Evolutionary conservation across 192 early-diverging fungal genomes (phyloP), one percentile per base, ranked within the genome.

Genomic region (Oehlia diaphana): DNA sequence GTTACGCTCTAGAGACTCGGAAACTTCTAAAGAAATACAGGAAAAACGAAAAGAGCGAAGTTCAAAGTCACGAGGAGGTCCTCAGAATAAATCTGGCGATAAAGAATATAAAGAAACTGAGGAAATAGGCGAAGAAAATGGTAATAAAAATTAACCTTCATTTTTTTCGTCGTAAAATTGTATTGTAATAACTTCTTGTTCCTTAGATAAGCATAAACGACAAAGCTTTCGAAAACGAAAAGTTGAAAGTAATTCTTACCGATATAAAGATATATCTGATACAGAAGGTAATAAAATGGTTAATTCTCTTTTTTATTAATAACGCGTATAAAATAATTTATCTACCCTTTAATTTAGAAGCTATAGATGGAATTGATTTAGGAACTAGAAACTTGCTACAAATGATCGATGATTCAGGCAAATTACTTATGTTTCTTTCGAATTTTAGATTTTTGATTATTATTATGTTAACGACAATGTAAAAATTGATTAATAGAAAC

Each of bases 321-420:
- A 58, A 58, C 16, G 53, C 53, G 53, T 21, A 58, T 19, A 31
- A 31, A 31, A 31, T 58, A 19, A 58, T 19, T 58, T 58, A 19
- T 16, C 50, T 53, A 5, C 13, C 3, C n/a, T 37, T 9, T 2
- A n/a, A 35, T 31, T 69, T 39, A 19, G 67, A 31, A 31, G 2
- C 31, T 0, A 21, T 4, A 31, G 72, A 74, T 74, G 72, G n/a
- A 21, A 39, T 28, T 61, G 53, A 74, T 58, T 14, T 9, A 74
- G 53, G 47, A 37, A 74, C 49, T 0, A 16, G 26, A 7, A 39
- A 74, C 13, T 53, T 74, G 2, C 31, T 74, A 47, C 44, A 49
- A 74, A 49, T 74, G 72, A 74, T 74, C 12, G 53, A 50, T 61
- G 53, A 28, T 31, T 74, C 72, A 53, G 72, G 72, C n/a, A 74